These are phyloP conservation scores for Pseudogymnoascus sp. DNA, from an alignment of 2,329 filamentous ascomycete species.

Conservation along the genomic window DNA sequence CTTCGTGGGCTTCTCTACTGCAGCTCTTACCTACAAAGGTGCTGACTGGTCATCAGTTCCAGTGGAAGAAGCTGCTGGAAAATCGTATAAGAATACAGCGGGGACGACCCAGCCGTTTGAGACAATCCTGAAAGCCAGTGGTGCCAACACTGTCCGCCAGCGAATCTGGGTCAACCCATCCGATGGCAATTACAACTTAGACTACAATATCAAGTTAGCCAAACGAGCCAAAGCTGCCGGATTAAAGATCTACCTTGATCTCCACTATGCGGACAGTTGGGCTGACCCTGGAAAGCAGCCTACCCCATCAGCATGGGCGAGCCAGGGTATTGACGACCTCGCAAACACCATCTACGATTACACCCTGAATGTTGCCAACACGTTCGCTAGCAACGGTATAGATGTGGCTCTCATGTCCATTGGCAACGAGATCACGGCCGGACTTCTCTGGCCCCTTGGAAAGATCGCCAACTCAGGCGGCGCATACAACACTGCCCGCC, in stretches of 20 bases:
- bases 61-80: conserved; percentile 53
- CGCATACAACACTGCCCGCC: conserved; percentile 50
- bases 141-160: conserved; percentile 63
- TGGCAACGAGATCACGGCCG: conserved; percentile 64
- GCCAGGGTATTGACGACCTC: conserved; percentile 44
- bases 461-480: conserved; percentile 34
- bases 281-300: conserved; percentile 48
- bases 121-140: conserved; percentile 50
- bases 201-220: conserved; percentile 62
- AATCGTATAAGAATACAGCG: conserved; percentile 49
- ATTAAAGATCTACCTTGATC: conserved; percentile 47
- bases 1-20: background rate
- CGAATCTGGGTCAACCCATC: conserved; percentile 63
- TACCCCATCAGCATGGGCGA: conserved; percentile 57
- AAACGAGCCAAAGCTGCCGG: conserved; percentile 55
- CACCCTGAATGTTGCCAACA: conserved; percentile 52
- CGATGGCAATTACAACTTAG: conserved; percentile 57
- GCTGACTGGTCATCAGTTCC: conserved; percentile 63
- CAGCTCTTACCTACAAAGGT: conserved; percentile 51
- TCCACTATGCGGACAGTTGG: conserved; percentile 65
- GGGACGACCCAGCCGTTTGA: conserved; percentile 51
- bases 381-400: conserved; percentile 48
- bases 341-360: conserved; percentile 60
- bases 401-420: conserved; percentile 57
- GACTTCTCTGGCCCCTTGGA: conserved; percentile 60